Evolutionary conservation across 2,329 filamentous ascomycete genomes (phyloP).

Genomic region (Byssoonygena ceratinophila): DNA sequence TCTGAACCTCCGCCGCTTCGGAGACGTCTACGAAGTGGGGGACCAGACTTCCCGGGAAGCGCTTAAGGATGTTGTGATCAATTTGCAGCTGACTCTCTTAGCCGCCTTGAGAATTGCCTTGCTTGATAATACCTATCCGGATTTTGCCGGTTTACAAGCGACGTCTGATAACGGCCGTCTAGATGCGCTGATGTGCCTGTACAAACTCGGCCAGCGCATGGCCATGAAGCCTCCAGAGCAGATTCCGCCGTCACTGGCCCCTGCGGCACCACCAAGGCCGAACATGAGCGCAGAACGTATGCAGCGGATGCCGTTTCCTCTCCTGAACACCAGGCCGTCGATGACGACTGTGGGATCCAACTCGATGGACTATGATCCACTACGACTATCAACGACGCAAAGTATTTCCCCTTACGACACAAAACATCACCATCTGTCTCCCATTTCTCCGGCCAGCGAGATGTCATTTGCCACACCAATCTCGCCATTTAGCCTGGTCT

Average conservation of each 20-base stretch:
- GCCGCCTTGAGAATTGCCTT: constrained; percentile 26
- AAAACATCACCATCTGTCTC: background rate
- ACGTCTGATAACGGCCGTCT: constrained; percentile 31
- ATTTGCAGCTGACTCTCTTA: constrained; percentile 29
- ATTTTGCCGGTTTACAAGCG: constrained; percentile 26
- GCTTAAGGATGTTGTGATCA: constrained; percentile 33
- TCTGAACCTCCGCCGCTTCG: constrained; percentile 26
- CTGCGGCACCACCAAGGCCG: background rate
- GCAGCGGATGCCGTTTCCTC: background rate
- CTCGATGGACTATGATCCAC: background rate
- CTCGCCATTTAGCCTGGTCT: background rate
- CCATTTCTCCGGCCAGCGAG: background rate
- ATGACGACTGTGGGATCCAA: background rate
- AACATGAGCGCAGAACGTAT: background rate
- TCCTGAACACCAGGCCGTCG: background rate
- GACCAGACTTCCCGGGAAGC: constrained; percentile 30
- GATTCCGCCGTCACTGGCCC: constrained; percentile 3
- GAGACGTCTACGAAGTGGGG: constrained; percentile 27
- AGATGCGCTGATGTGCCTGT: constrained; percentile 28
- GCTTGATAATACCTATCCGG: constrained; percentile 24
- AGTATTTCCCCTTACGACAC: background rate
- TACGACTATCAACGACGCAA: background rate
- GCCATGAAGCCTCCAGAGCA: constrained; percentile 4
- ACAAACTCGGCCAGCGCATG: constrained; percentile 28
- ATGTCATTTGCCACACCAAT: background rate